These are phyloP conservation scores for Aspergillus hancockii DNA, from an alignment of 495 filamentous ascomycete species.

Conservation along the genomic window DNA sequence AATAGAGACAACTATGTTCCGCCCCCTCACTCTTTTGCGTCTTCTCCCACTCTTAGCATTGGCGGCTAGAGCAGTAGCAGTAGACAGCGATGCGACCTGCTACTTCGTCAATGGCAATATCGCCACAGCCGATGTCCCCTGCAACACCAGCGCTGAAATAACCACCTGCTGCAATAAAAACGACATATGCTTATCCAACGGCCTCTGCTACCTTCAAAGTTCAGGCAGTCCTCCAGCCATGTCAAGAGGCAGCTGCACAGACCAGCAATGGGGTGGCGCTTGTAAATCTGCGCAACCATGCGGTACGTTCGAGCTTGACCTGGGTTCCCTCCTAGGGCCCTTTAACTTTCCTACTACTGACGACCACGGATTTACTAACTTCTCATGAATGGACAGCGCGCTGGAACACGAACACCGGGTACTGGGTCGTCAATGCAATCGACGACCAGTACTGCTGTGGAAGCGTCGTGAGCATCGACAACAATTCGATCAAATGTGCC, in stretches of 20 bases:
- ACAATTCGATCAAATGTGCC: neutral
- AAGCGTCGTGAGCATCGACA: neutral
- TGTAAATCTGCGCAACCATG: constrained; percentile 1
- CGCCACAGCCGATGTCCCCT: neutral
- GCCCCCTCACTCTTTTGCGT: neutral
- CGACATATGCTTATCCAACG: constrained; percentile 7
- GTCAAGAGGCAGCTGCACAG: constrained; percentile 9
- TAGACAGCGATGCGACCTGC: neutral
- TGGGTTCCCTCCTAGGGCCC: too few species aligned
- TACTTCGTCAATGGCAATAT: constrained; percentile 8
- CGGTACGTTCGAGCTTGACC: neutral
- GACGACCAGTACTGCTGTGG: constrained; percentile 4
- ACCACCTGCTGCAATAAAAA: constrained; percentile 11
- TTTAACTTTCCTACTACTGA: too few species aligned
- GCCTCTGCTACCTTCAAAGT: constrained; percentile 2
- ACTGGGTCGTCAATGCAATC: constrained; percentile 3
- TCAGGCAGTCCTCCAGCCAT: neutral
- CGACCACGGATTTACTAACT: neutral
- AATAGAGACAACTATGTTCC: too few species aligned
- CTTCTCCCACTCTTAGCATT: neutral
- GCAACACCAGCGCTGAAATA: neutral
- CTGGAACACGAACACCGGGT: neutral
- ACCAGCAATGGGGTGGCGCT: constrained; percentile 1
- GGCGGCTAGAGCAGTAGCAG: neutral
- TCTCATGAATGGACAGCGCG: neutral